Conservation (phyloP, 306 rosid species). For the Rubus idaeus region DNA sequence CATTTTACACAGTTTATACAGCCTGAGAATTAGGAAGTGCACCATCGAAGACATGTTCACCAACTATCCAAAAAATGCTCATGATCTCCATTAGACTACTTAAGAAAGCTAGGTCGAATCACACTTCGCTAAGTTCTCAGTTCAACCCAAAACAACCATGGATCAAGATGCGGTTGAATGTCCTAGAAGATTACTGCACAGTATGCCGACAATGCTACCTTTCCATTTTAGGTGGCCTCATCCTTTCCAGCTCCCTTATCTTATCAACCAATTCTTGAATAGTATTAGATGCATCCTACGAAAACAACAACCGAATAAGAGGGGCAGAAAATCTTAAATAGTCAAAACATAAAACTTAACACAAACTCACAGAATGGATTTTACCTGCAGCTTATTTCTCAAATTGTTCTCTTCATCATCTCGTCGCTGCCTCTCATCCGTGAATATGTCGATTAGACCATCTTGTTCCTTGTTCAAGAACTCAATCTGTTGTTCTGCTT, state of each 20-base stretch:
- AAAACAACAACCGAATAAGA: neutral
- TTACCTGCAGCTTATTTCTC: conserved; percentile 75
- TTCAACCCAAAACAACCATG: neutral
- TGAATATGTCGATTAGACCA: conserved; percentile 62
- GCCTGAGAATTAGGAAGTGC: neutral
- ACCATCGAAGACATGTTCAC: neutral
- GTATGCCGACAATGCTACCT: neutral
- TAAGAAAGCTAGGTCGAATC: neutral
- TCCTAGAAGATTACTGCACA: neutral
- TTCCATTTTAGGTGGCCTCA: neutral
- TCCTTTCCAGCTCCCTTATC: conserved; percentile 52
- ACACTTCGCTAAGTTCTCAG: neutral
- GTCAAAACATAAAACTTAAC: neutral
- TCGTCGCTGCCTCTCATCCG: conserved; percentile 85
- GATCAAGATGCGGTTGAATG: neutral
- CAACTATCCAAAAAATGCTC: neutral
- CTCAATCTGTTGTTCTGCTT: conserved; percentile 47
- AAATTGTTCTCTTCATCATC: conserved; percentile 60
- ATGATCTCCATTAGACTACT: neutral
- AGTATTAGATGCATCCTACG: conserved; percentile 77
- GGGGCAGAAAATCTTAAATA: neutral
- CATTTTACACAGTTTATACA: neutral
- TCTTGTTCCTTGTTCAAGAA: conserved; percentile 81
- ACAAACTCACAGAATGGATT: neutral
- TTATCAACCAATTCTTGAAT: conserved; percentile 70